Percentiles rank a stretch among this genome's conserved stretches.
phyloP scores from a whole-genome alignment of 805 yeast genomes.

The Candida pini region DNA sequence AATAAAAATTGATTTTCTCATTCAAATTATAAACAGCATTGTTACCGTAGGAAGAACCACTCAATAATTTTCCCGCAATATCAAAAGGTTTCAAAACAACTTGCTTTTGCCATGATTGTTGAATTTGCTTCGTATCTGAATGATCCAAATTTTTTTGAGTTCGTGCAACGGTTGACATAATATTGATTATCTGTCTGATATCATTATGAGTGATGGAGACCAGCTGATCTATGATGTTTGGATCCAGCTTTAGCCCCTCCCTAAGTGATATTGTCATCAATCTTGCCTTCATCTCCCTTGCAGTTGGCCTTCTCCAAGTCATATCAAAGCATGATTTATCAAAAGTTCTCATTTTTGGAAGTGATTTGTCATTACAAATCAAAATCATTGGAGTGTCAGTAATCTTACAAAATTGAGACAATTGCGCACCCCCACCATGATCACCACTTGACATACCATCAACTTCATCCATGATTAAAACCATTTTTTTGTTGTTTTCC shows the following conservation, averaged over 20 bases:
- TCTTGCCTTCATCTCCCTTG: constrained; percentile 73
- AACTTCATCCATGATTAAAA: constrained; percentile 95
- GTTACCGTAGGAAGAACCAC: constrained; percentile 53
- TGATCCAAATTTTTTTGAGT: constrained; percentile 61
- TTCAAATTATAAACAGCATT: constrained; percentile 52
- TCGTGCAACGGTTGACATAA: constrained; percentile 77
- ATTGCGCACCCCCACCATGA: constrained; percentile 95
- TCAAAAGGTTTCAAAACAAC: constrained; percentile 91
- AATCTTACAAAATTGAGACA: constrained; percentile 78
- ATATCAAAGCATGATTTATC: constrained; percentile 76
- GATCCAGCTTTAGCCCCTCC: constrained; percentile 76
- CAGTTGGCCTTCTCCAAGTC: constrained; percentile 85
- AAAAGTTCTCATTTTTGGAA: constrained; percentile 95
- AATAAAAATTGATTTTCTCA: constrained; percentile 83
- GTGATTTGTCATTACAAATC: constrained; percentile 86
- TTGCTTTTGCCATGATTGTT: constrained; percentile 81
- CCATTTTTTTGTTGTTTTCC: constrained; percentile 47
- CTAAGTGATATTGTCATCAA: constrained; percentile 85
- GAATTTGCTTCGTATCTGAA: constrained; percentile 56
- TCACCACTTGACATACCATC: constrained; percentile 99
- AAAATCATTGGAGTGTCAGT: constrained; percentile 88
- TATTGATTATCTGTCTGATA: constrained; percentile 88
- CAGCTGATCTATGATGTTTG: constrained; percentile 73
- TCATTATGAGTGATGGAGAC: constrained; percentile 85
- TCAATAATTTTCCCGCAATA: constrained; percentile 63